These are phyloP conservation scores for Calendula officinalis DNA, from an alignment of 129 eudicot species.

Conservation along the genomic window DNA sequence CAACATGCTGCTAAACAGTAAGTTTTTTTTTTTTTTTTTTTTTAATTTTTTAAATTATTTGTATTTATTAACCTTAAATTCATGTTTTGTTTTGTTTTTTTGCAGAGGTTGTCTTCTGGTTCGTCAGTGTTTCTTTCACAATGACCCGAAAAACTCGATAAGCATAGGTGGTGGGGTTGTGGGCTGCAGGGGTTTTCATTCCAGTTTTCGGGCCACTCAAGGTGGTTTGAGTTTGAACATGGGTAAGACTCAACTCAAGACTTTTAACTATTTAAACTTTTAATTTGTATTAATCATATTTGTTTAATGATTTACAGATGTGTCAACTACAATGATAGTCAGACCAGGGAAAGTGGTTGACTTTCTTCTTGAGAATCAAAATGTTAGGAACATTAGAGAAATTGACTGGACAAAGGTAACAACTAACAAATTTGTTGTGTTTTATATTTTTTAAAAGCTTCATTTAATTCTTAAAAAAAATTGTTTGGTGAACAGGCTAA, in stretches of 20 bases:
- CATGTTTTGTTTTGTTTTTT: not conserved
- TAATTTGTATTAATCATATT: not conserved
- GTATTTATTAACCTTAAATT: not conserved
- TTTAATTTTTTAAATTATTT: not conserved
- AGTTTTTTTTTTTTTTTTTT: slow-evolving; percentile 10
- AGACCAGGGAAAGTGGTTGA: slow-evolving; percentile 75
- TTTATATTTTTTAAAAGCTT: not conserved
- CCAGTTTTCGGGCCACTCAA: slow-evolving; percentile 82
- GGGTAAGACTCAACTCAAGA: slow-evolving; percentile 35
- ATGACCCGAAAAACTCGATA: slow-evolving; percentile 56
- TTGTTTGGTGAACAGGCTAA: slow-evolving; percentile 51
- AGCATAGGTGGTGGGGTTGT: slow-evolving; percentile 72
- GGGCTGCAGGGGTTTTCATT: slow-evolving; percentile 85
- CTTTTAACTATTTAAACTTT: not conserved
- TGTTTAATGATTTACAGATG: slow-evolving; percentile 39
- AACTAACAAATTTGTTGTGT: not conserved
- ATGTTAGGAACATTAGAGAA: slow-evolving; percentile 42
- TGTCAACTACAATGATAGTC: slow-evolving; percentile 66
- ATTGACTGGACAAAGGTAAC: slow-evolving; percentile 71
- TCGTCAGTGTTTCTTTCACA: slow-evolving; percentile 74
- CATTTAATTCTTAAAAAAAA: not conserved
- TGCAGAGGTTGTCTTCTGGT: slow-evolving; percentile 88
- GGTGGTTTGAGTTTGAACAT: slow-evolving; percentile 77
- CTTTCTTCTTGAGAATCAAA: slow-evolving; percentile 66
- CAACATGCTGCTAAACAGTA: slow-evolving; percentile 94